phyloP scores from a whole-genome alignment of 2,329 filamentous ascomycete species.

The Exophiala lecanii-corni region DNA sequence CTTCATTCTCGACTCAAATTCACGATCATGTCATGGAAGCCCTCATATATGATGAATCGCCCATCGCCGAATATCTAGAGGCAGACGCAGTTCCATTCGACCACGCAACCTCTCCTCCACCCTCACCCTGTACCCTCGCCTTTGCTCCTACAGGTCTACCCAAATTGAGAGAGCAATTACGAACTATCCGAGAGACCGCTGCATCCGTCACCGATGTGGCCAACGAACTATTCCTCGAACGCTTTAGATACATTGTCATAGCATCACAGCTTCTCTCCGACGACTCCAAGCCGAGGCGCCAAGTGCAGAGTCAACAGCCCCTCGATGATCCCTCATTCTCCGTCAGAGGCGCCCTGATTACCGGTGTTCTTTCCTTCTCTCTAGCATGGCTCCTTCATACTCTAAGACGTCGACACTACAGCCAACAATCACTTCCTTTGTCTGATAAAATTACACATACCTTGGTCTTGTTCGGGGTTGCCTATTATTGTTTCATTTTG shows the following conservation, averaged over 20 bases:
- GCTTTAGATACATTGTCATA: slow-evolving; percentile 89
- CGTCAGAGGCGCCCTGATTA: slow-evolving; percentile 60
- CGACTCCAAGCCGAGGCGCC: slow-evolving; percentile 46
- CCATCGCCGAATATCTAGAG: slow-evolving; percentile 83
- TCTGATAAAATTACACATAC: slow-evolving; percentile 38
- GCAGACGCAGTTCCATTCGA: slow-evolving; percentile 55
- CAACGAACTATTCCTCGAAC: slow-evolving; percentile 75
- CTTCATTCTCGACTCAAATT: no score
- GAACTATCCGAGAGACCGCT: slow-evolving; percentile 18
- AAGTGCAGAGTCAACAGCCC: slow-evolving; percentile 12
- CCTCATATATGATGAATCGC: slow-evolving; percentile 79
- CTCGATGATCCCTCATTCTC: slow-evolving; percentile 29
- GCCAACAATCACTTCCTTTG: slow-evolving; percentile 34
- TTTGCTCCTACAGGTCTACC: slow-evolving; percentile 42
- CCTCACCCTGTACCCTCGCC: slow-evolving; percentile 38
- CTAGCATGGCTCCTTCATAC: slow-evolving; percentile 68
- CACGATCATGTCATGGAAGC: slow-evolving; percentile 65
- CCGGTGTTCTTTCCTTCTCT: slow-evolving; percentile 58
- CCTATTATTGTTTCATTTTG: slow-evolving; percentile 41
- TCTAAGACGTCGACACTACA: slow-evolving; percentile 57
- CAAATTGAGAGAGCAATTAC: slow-evolving; percentile 17
- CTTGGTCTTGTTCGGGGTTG: slow-evolving; percentile 21
- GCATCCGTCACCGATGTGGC: slow-evolving; percentile 18
- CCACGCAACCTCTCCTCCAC: slow-evolving; percentile 31
- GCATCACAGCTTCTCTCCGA: slow-evolving; percentile 83